phyloP scores from a whole-genome alignment of 139 green algal species.

The Klebsormidium nitens region DNA sequence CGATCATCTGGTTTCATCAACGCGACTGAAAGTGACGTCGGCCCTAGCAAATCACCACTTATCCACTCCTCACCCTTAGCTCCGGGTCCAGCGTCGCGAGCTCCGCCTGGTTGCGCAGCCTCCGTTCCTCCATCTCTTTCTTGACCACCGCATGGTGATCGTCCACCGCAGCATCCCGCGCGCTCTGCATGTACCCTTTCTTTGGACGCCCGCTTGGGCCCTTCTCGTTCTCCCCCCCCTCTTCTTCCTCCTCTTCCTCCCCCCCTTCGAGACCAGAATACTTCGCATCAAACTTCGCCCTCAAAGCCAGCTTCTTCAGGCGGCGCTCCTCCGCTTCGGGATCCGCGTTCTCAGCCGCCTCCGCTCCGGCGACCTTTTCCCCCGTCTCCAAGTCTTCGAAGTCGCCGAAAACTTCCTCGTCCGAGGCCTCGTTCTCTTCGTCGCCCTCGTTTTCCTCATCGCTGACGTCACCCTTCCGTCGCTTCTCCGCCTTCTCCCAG shows the following conservation, averaged over 20 bases:
- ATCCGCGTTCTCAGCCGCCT: conserved; percentile 32
- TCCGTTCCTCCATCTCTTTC: conserved; percentile 65
- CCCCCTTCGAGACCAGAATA: conserved; percentile 11
- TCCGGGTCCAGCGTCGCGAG: conserved; percentile 68
- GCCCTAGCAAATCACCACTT: too few relatives aligned
- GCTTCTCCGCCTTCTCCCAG: conserved; percentile 72
- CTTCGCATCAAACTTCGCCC: conserved; percentile 26
- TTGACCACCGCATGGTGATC: too few relatives aligned
- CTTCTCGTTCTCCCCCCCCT: not conserved
- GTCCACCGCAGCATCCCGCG: not conserved
- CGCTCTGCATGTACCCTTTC: conserved; percentile 8
- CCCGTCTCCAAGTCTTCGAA: conserved; percentile 95
- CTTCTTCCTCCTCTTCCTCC: conserved; percentile 11
- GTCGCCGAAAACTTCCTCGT: conserved; percentile 71
- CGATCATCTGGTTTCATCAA: too few relatives aligned
- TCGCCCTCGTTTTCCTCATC: conserved; percentile 44
- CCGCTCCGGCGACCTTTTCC: conserved; percentile 45
- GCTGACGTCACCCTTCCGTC: conserved; percentile 46
- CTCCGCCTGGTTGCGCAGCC: conserved; percentile 48
- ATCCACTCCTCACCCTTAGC: too few relatives aligned
- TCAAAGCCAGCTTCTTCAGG: conserved; percentile 31
- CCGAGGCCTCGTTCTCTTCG: conserved; percentile 31
- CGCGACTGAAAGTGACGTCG: too few relatives aligned
- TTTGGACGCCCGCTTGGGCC: conserved; percentile 35
- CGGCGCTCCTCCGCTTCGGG: conserved; percentile 32